Base-by-base conservation (phyloP, 78 protist genomes). In the Dictyostelium purpureum region DNA sequence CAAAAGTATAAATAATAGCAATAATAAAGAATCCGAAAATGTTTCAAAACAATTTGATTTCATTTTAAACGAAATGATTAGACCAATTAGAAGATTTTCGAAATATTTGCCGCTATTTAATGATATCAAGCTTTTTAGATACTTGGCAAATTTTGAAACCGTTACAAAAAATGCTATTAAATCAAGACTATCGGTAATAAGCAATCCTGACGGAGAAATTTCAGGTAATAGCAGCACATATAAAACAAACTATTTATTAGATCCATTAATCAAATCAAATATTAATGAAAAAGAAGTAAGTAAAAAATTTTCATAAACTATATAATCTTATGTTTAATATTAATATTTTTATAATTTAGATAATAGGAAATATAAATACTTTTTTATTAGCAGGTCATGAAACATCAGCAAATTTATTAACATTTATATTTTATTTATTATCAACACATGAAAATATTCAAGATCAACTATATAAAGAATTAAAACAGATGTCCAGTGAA, bases 361-460 rank as follows among this genome's bases (percentile, higher is more conserved):
- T 82, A 28, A 82, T 82, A 37, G 67, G 76, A 24, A 82, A 82
- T 82, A 71, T 82, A 56, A 82, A 69, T 75, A 82, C 90, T 56
- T 82, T 82, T 47, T 54, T 82, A 42, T 70, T 82, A 6, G 90
- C 90, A 33, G 90, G 90, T 37, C 90, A 82, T 71, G 90, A 82
- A 35, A 82, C 90, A 56, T 82, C 90, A 16, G 80, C 80, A 4
- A 82, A 82, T 71, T 45, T 70, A 51, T 38, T 82, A 24, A 71
- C 90, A 56, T 82, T 82, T 71, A 56, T 61, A 54, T 56, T 70
- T 21, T 67, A 67, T 51, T 70, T 82, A 35, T 38, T 82, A 28
- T 52, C 80, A 31, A 70, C 28, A 56, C 90, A 82, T 70, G 14
- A 47, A 56, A 26, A 67, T 45, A 59, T 82, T 38, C 90, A 82